A percentile compares a stretch with the other conserved stretches of the same genome.
phyloP scores from a whole-genome alignment of 2,329 filamentous ascomycete genomes.

The Monilinia laxa region DNA sequence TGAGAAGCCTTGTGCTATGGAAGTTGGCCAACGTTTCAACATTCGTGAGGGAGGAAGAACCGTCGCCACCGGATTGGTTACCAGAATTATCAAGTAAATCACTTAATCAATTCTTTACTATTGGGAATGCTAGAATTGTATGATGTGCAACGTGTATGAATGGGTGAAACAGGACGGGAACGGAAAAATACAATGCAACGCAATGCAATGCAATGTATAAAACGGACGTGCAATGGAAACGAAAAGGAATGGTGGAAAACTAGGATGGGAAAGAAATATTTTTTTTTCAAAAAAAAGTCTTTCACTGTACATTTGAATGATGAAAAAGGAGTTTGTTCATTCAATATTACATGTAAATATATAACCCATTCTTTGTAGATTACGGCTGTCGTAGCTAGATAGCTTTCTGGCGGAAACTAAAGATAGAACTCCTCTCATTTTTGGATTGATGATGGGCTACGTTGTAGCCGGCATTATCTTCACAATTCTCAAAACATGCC shows the following conservation, averaged over 20 bases:
- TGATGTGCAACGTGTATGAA: constrained; percentile 12
- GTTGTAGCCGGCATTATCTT: background rate
- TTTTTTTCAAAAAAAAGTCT: background rate
- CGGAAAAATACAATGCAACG: background rate
- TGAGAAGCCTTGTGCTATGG: constrained; percentile 80
- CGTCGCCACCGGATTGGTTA: constrained; percentile 80
- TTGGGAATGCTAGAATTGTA: background rate
- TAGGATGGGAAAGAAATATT: background rate
- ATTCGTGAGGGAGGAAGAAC: constrained; percentile 94
- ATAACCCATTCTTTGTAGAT: constrained; percentile 16
- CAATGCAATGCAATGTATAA: constrained; percentile 4
- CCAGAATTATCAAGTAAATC: constrained; percentile 59
- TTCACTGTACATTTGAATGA: constrained; percentile 13
- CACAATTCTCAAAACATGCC: background rate
- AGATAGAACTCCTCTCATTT: constrained; percentile 22
- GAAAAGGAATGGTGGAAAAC: constrained; percentile 6
- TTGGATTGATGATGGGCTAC: background rate
- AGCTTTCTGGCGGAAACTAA: constrained; percentile 2
- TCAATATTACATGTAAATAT: constrained; percentile 17
- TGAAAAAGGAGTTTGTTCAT: constrained; percentile 24
- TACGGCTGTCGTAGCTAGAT: constrained; percentile 11
- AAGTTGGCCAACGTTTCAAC: constrained; percentile 95
- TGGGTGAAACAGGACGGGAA: background rate
- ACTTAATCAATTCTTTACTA: background rate
- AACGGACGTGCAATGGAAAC: constrained; percentile 5